Percentiles rank a stretch among this genome's conserved stretches.
Conservation (phyloP, 2,329 filamentous ascomycete species). For the Pseudocercospora eumusae region DNA sequence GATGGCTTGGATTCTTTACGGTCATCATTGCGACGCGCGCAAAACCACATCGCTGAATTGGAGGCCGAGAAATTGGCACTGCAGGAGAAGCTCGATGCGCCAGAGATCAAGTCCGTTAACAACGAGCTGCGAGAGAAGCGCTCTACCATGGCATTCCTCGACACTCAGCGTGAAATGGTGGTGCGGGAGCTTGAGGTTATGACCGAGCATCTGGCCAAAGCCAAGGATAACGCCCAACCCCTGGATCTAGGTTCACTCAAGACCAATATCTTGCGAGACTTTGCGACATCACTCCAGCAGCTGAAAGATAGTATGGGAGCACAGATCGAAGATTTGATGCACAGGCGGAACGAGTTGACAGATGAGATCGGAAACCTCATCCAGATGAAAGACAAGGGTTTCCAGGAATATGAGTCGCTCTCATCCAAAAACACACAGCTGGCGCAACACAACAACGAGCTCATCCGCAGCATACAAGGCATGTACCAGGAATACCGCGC, state of each 20-base stretch:
- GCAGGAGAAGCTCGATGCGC: slow-evolving; percentile 57
- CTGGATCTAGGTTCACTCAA: slow-evolving; percentile 74
- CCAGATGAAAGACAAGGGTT: slow-evolving; percentile 85
- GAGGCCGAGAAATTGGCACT: slow-evolving; percentile 70
- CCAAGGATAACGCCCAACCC: slow-evolving; percentile 78
- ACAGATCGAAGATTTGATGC: slow-evolving; percentile 84
- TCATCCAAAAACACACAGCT: slow-evolving; percentile 93
- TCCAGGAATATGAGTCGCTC: slow-evolving; percentile 93
- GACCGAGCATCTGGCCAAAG: slow-evolving; percentile 81
- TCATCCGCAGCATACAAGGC: slow-evolving; percentile 91
- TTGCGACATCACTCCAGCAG: slow-evolving; percentile 62
- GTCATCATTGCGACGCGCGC: slow-evolving; percentile 28
- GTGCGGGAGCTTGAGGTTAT: slow-evolving; percentile 88
- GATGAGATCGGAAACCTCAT: slow-evolving; percentile 83
- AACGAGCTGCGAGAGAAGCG: slow-evolving; percentile 88
- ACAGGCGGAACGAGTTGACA: slow-evolving; percentile 77
- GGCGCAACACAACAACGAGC: slow-evolving; percentile 90
- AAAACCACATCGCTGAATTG: slow-evolving; percentile 69
- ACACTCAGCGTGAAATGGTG: slow-evolving; percentile 93
- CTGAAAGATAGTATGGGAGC: slow-evolving; percentile 77
- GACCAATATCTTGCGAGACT: slow-evolving; percentile 62
- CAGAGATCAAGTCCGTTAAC: slow-evolving; percentile 73
- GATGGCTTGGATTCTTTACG: slow-evolving; percentile 28
- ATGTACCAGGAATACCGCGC: slow-evolving; percentile 76
- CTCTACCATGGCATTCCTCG: slow-evolving; percentile 90